Base-by-base conservation (phyloP, 495 filamentous ascomycete genomes). In the Xylaria castorea region DNA sequence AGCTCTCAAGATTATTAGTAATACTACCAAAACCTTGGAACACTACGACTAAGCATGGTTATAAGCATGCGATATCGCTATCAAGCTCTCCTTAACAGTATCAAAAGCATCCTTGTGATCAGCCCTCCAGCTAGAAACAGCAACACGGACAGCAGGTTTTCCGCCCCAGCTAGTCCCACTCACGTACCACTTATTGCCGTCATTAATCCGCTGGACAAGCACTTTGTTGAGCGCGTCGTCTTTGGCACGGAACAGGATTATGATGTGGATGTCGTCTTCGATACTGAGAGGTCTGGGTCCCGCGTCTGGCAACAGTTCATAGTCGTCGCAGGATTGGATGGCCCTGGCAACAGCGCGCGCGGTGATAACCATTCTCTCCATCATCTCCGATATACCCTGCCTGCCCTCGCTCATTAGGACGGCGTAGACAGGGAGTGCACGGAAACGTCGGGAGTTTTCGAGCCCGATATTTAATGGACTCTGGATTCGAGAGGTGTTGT, bases 361-460 rank as follows among this genome's bases (percentile, higher is more conserved):
- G 14, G 97, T 86, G 0, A 82, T 77, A 42, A 94, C 89, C 76
- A 97, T 93, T 42, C 88, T 88, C 64, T 88, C 81, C 14, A 97
- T 84, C 86, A 97, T 93, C 2, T 86, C 83, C 5, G 81, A 83
- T 74, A 95, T 91, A 3, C 94, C 94, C 11, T 85, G 75, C 12
- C 85, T 84, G 5, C 95, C 95, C 71, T 96, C 92, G 46, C 90
- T 89, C n/a, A 90, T 74, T 1, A 97, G 85, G 0, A 91, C 91
- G 12, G 94, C 91, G 74, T 97, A 97, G 5, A 94, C 93, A 0
- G 95, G 95, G 25, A 97, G 83, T 0, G 94, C 95, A 62, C 95
- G 88, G 83, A 98, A 97, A 20, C 95, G 90, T 50, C 94, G 88
- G 7, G 94, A 97, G 78, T 98, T 98, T 75, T 97, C 95, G 30